These are phyloP conservation scores for Elsinoe arachidis DNA, from an alignment of 2,329 filamentous ascomycete genomes.

Conservation along the genomic window DNA sequence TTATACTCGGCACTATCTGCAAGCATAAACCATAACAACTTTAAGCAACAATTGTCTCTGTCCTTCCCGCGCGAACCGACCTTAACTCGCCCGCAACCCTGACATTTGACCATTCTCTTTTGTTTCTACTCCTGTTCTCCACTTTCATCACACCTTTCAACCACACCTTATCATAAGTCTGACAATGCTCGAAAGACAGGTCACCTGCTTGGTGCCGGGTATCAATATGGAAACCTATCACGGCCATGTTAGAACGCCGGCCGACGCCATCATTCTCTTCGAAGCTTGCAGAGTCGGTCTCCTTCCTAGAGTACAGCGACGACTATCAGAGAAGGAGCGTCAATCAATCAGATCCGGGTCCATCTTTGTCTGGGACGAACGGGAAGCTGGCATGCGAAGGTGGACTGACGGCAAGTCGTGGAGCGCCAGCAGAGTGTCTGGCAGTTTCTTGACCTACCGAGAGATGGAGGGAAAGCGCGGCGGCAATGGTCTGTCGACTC, in stretches of 20 bases:
- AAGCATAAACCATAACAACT: conserved; percentile 12
- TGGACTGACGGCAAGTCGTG: conserved; percentile 99
- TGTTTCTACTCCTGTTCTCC: background rate
- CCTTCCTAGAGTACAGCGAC: conserved; percentile 81
- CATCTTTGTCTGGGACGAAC: conserved; percentile 99
- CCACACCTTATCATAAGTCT: background rate
- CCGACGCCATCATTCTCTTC: conserved; percentile 96
- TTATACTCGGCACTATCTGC: conserved; percentile 9
- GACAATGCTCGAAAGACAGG: conserved; percentile 14
- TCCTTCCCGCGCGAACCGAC: background rate
- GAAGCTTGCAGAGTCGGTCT: conserved; percentile 88
- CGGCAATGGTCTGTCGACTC: conserved; percentile 57
- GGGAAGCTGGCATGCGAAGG: conserved; percentile 93
- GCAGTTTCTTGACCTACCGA: conserved; percentile 92
- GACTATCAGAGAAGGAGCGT: conserved; percentile 91
- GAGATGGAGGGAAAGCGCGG: conserved; percentile 99
- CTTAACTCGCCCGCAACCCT: background rate
- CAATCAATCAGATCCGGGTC: conserved; percentile 94
- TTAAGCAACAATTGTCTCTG: conserved; percentile 5
- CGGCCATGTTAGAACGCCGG: conserved; percentile 89
- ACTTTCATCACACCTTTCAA: background rate
- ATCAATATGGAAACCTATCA: conserved; percentile 85
- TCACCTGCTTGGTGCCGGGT: conserved; percentile 12
- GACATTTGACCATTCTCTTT: background rate
- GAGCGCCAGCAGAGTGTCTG: conserved; percentile 94